Evolutionary conservation across 202 grass and related monocot genomes (phyloP).

Genomic region (Schoenoplectus tabernaemontani): DNA sequence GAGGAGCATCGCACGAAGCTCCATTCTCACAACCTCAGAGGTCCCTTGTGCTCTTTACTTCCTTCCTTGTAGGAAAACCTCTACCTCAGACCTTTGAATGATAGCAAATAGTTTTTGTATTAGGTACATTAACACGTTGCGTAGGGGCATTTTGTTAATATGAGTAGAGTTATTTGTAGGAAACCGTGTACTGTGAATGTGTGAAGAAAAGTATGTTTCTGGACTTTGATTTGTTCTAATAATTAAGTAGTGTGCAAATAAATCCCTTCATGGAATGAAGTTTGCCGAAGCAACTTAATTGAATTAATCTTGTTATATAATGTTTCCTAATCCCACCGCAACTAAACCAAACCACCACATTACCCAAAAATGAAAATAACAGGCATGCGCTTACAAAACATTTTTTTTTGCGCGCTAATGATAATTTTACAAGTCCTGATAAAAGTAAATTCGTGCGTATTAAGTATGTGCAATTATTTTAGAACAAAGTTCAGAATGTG

Average conservation of each 20-base stretch:
- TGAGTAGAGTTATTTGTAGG: neutral
- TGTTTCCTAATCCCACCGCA: neutral
- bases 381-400: too few relatives aligned
- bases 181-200: neutral
- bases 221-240: neutral
- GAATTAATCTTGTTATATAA: neutral
- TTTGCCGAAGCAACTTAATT: neutral
- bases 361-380: too few relatives aligned
- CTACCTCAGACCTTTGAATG: conserved; percentile 63
- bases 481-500: neutral
- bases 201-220: neutral
- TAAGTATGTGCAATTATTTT: too few relatives aligned
- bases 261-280: neutral
- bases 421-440: too few relatives aligned
- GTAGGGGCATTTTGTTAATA: neutral
- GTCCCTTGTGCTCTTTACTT: conserved; percentile 73
- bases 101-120: neutral
- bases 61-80: conserved; percentile 53
- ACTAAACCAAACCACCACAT: neutral
- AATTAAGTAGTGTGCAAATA: neutral
- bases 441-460: neutral
- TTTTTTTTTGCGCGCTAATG: too few relatives aligned
- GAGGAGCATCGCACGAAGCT: conserved; percentile 78
- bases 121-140: neutral
- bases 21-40: conserved; percentile 89